Evolutionary conservation across 2,329 filamentous ascomycete genomes (phyloP).

Genomic region (Fonsecaea multimorphosa): DNA sequence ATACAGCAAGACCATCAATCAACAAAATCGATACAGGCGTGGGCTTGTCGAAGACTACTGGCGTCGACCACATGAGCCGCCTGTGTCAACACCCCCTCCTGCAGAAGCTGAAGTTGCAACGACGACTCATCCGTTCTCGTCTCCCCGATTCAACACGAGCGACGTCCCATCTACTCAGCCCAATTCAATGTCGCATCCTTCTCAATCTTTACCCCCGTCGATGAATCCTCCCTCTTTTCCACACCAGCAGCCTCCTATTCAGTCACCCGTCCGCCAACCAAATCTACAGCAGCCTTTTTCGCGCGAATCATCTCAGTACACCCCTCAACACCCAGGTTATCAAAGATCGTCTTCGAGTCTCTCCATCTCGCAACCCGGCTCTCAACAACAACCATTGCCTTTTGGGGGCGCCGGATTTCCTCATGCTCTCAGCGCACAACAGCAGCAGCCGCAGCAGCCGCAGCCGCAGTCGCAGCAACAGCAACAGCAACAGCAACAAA

Average conservation of each 20-base stretch:
- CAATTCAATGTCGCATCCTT: conserved; percentile 39
- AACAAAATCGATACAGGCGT: conserved; percentile 77
- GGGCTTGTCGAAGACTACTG: conserved; percentile 83
- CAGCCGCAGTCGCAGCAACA: conserved; percentile 64
- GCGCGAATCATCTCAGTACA: conserved; percentile 68
- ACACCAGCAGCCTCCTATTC: conserved; percentile 74
- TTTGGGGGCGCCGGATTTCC: conserved; percentile 64
- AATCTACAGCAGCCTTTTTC: conserved; percentile 65
- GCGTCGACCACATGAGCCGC: conserved; percentile 80
- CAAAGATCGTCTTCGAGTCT: conserved; percentile 61
- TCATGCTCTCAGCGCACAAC: conserved; percentile 55
- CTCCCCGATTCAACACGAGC: conserved; percentile 33
- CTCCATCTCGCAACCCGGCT: conserved; percentile 59
- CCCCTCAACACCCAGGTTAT: conserved; percentile 43
- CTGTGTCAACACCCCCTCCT: conserved; percentile 57
- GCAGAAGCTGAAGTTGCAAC: conserved; percentile 43
- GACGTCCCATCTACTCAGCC: conserved; percentile 35
- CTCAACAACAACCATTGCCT: conserved; percentile 55
- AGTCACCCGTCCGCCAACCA: conserved; percentile 71
- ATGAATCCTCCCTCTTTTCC: conserved; percentile 71
- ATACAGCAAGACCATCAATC: conserved; percentile 82
- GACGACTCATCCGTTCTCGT: conserved; percentile 33
- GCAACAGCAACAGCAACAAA: conserved; percentile 64
- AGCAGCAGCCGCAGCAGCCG: conserved; percentile 64
- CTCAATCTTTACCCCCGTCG: conserved; percentile 50